Conservation (phyloP, 2,329 filamentous ascomycete genomes). For the Blumeria hordei region DNA sequence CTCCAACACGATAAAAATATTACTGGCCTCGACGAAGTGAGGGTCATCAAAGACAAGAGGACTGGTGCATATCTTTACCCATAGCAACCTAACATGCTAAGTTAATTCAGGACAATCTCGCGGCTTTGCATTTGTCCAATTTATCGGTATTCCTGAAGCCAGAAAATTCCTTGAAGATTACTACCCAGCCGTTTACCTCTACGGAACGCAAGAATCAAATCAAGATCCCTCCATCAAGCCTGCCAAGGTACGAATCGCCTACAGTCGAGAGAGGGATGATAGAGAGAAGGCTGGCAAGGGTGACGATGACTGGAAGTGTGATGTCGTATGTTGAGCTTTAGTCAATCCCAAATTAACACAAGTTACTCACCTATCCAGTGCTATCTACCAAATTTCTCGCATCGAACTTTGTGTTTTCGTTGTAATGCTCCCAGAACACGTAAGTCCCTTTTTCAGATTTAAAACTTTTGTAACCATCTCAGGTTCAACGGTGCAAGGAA, state of each 20-base stretch:
- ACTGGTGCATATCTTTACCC: conserved; percentile 20
- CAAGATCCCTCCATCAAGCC: conserved; percentile 19
- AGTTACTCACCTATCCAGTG: conserved; percentile 19
- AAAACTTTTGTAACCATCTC: conserved; percentile 9
- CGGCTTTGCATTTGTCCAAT: conserved; percentile 30
- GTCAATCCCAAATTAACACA: neutral
- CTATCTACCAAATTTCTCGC: conserved; percentile 29
- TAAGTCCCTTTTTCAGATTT: conserved; percentile 15
- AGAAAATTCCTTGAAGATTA: conserved; percentile 27
- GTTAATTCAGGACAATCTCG: conserved; percentile 23
- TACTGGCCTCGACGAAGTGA: conserved; percentile 28
- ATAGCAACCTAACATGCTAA: neutral
- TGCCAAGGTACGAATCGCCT: conserved; percentile 20
- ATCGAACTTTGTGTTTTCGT: conserved; percentile 29
- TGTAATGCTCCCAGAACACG: conserved; percentile 29
- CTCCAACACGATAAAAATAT: conserved; percentile 25
- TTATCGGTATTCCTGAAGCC: conserved; percentile 23
- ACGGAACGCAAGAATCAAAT: conserved; percentile 20
- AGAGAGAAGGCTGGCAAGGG: conserved; percentile 19
- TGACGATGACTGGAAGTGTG: conserved; percentile 32
- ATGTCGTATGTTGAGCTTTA: conserved; percentile 18
- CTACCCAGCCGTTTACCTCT: conserved; percentile 24
- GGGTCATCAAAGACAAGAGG: conserved; percentile 31
- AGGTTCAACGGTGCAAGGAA: conserved; percentile 15
- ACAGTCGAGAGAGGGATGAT: conserved; percentile 27